Evolutionary conservation across 2,329 filamentous ascomycete genomes (phyloP), one percentile per base, ranked within the genome.

Genomic region (Aureobasidium sp.): DNA sequence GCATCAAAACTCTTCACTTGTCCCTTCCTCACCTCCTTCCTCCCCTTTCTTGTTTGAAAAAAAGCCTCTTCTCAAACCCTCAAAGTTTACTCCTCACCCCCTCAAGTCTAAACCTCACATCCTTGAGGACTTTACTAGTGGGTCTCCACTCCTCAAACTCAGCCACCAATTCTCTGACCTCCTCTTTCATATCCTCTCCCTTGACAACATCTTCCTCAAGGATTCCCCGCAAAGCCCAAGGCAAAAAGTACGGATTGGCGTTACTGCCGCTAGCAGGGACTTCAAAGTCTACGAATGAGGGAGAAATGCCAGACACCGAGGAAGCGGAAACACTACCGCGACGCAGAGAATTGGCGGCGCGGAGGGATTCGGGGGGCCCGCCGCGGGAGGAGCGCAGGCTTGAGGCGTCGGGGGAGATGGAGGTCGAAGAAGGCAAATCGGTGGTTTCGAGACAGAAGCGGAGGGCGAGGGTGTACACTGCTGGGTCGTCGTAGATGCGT

Each of bases 61-160:
- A 7, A 16, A 41, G 5, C 39, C 14, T 13, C 36, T 11, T 9
- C 36, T 39, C 36, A 4, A 49, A 7, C 2, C 27, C 6, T 66
- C 45, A 85, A 11, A 97, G 77, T 76, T 91, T 95, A 51, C 91
- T 96, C 69, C 90, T 83, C 48, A 99, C 90, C 3, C 88, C 93
- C 76, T 97, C 94, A 25, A 99, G 79, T 64, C 94, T 82, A 74
- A 95, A 97, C 74, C 96, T 96, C 50, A 99, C 92, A 74, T 99
- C 94, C 76, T 94, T 96, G 62, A 99, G 76, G 47, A 89, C 89
- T 77, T 97, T 99, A 8, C 87, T 96, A 0, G 80, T 82, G 0
- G 94, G 94, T 70, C 89, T 92, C 94, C 94, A 99, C 59, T 90
- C 85, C 72, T 97, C 92, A 74, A 97, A 99, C 73, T 96, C 86